Evolutionary conservation across 2,329 filamentous ascomycete genomes (phyloP).

Genomic region (Cryphonectria radicalis): DNA sequence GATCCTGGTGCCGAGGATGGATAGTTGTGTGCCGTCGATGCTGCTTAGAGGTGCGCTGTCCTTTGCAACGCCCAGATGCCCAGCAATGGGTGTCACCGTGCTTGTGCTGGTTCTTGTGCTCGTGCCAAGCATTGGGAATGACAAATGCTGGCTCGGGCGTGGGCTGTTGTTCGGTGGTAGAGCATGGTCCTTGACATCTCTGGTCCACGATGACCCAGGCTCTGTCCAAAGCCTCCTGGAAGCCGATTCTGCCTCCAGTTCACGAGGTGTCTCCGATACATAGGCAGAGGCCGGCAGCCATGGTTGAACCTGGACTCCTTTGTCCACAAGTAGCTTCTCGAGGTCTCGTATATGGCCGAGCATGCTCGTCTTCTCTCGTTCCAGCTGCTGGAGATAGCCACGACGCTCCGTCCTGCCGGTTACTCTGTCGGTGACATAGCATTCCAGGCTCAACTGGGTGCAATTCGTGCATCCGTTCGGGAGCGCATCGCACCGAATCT

Average conservation of each 20-base stretch:
- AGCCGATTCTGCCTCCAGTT: slow-evolving; percentile 36
- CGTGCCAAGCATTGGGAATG: slow-evolving; percentile 29
- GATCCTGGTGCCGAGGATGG: slow-evolving; percentile 78
- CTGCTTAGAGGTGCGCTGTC: slow-evolving; percentile 70
- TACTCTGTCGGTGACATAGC: slow-evolving; percentile 85
- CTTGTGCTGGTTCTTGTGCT: slow-evolving; percentile 27
- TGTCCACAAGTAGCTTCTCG: slow-evolving; percentile 65
- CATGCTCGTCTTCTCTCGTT: slow-evolving; percentile 72
- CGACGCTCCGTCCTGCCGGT: slow-evolving; percentile 79
- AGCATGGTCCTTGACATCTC: slow-evolving; percentile 38
- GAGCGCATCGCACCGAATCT: slow-evolving; percentile 84
- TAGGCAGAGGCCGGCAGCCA: slow-evolving; percentile 44
- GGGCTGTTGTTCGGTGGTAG: slow-evolving; percentile 25
- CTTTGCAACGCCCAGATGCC: slow-evolving; percentile 67
- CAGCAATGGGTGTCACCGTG: slow-evolving; percentile 53
- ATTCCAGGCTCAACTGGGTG: slow-evolving; percentile 74
- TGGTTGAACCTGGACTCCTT: slow-evolving; percentile 64
- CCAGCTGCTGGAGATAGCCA: slow-evolving; percentile 77
- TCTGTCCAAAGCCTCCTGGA: slow-evolving; percentile 43
- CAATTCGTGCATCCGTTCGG: slow-evolving; percentile 84
- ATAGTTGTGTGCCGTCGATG: slow-evolving; percentile 76
- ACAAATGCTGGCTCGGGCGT: not conserved
- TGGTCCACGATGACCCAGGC: slow-evolving; percentile 42
- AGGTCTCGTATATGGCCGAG: slow-evolving; percentile 69
- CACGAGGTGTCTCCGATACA: slow-evolving; percentile 35